Evolutionary conservation across 2,329 filamentous ascomycete species (phyloP).

Genomic region (Colletotrichum sp.): DNA sequence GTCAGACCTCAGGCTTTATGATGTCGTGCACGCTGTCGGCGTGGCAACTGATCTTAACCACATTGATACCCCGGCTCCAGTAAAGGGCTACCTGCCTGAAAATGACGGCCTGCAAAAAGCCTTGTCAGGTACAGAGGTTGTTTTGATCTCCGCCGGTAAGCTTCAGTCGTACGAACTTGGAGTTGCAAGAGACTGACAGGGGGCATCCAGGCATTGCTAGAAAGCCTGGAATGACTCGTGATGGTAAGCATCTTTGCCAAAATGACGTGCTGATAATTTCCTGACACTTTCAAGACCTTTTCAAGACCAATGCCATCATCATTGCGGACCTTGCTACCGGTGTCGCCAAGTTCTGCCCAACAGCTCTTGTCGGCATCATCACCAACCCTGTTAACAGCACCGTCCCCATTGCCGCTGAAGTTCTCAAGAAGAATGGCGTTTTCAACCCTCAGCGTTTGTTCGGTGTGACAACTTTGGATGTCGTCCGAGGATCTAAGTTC

Average conservation of each 20-base stretch:
- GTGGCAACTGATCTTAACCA: conserved; percentile 79
- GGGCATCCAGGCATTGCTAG: conserved; percentile 65
- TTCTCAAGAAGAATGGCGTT: conserved; percentile 75
- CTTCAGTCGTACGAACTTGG: too few species aligned
- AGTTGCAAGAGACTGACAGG: not conserved
- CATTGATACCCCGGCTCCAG: conserved; percentile 79
- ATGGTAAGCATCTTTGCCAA: conserved; percentile 30
- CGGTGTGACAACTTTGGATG: conserved; percentile 81
- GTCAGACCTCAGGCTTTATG: conserved; percentile 18
- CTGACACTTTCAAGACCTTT: conserved; percentile 32
- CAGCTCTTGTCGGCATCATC: conserved; percentile 78
- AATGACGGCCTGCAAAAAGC: conserved; percentile 65
- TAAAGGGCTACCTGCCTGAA: conserved; percentile 71
- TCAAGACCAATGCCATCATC: conserved; percentile 85
- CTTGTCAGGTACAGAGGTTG: conserved; percentile 71
- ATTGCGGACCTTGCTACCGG: conserved; percentile 79
- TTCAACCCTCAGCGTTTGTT: conserved; percentile 83
- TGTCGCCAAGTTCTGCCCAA: conserved; percentile 69
- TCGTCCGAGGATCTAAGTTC: conserved; percentile 78
- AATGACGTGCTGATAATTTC: not conserved
- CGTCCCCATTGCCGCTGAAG: conserved; percentile 77
- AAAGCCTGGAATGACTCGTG: conserved; percentile 83
- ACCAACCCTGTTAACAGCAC: conserved; percentile 84
- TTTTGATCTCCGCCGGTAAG: conserved; percentile 71
- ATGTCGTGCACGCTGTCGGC: conserved; percentile 43